Base-by-base conservation (phyloP, 495 filamentous ascomycete genomes). In the Aspergillus sclerotioniger region DNA sequence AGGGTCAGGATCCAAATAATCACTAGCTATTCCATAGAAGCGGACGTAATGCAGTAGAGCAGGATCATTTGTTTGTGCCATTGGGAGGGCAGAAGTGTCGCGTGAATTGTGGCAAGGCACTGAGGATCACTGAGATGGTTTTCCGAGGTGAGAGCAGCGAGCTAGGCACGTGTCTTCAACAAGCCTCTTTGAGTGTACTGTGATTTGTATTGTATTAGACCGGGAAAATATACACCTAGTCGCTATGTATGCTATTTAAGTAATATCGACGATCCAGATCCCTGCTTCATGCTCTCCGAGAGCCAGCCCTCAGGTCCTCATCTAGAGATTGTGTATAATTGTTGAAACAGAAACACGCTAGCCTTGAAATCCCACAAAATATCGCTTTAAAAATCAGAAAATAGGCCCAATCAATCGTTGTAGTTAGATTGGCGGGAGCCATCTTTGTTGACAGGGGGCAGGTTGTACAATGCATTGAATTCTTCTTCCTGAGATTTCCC, bases 401-500 rank as follows among this genome's bases (percentile, higher is more conserved):
- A 28, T 16, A 8, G 15, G 39, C 25, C 32, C 3, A 19, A 19
- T 54, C 29, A 87, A 64, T 87, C 84, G 54, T 87, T 87, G 62
- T 86, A 87, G 67, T 87, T 87, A 6, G 79, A 80, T 61, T 80
- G 78, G 13, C 80, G 75, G 9, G 82, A 74, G 0, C 84, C 84
- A 62, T 87, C 79, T 67, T 87, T 87, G 61, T 83, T 80, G 33
- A 84, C 76, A 41, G 65, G 69, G 15, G 80, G 78, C 37, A 84
- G 68, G 10, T 79, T 78, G 68, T 80, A 78, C 49, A 69, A 71
- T 12, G 69, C 72, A 51, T 68, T 71, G 12, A 80, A 45, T 31
- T 85, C 82, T 35, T 86, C 84, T 63, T 87, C 84, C 60, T 87
- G 84, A 0, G 82, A 85, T 54, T 69, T 80, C 3, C 81, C 80